Evolutionary conservation across 2,329 filamentous ascomycete species (phyloP).

Genomic region (Cadophora gregata): DNA sequence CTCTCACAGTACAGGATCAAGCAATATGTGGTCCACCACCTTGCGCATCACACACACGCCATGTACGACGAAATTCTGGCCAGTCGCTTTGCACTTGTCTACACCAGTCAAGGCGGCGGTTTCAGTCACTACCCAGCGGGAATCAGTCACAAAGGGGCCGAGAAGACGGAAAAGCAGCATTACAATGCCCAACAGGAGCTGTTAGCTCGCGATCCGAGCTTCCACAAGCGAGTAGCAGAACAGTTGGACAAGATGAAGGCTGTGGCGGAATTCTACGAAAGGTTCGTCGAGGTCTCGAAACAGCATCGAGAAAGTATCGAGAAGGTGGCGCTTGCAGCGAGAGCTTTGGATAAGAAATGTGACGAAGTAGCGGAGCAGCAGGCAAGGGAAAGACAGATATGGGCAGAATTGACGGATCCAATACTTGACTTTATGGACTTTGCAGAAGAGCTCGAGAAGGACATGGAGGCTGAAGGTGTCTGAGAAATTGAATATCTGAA

Average conservation of each 20-base stretch:
- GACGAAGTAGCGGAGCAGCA: not conserved
- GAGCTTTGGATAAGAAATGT: not conserved
- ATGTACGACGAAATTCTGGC: not conserved
- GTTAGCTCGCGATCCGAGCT: not conserved
- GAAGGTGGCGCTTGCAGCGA: not conserved
- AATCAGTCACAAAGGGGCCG: not conserved
- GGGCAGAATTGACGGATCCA: not conserved
- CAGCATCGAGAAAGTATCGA: not conserved
- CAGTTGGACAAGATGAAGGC: not conserved
- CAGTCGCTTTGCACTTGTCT: not conserved
- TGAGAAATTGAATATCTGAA: too few species aligned
- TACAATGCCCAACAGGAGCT: not conserved
- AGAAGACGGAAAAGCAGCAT: not conserved
- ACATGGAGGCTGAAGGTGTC: not conserved
- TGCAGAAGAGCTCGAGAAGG: not conserved
- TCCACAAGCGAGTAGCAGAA: not conserved
- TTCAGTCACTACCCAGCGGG: not conserved
- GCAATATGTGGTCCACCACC: not conserved
- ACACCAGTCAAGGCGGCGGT: not conserved
- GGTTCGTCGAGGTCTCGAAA: not conserved
- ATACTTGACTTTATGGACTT: not conserved
- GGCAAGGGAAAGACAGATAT: not conserved
- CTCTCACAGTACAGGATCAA: not conserved
- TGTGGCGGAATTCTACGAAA: not conserved
- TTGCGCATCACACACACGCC: not conserved